phyloP scores from a whole-genome alignment of 441 rosid species.

The Corymbia citriodora region DNA sequence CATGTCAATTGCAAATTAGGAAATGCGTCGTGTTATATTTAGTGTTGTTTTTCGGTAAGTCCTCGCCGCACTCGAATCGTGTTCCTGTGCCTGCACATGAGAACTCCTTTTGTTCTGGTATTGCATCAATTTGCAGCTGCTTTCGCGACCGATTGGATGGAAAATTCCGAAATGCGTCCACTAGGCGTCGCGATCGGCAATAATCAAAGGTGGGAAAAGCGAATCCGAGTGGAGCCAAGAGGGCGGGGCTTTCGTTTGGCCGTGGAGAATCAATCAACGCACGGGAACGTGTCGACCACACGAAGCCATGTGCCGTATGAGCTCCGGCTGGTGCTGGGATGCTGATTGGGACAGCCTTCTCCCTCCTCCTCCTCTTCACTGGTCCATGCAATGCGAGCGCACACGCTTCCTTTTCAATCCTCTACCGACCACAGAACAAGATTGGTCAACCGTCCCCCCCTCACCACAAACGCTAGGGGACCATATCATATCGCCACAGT shows the following conservation, averaged over 20 bases:
- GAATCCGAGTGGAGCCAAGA: neutral
- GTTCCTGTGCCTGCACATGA: neutral
- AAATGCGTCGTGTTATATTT: neutral
- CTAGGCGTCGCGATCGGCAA: neutral
- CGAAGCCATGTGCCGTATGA: neutral
- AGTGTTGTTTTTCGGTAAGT: neutral
- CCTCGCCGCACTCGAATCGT: neutral
- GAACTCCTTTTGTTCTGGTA: neutral
- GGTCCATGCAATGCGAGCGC: neutral
- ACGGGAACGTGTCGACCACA: neutral
- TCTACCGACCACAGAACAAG: neutral
- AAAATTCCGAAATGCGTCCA: neutral
- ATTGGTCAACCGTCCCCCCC: neutral
- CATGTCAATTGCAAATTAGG: neutral
- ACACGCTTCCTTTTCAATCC: neutral
- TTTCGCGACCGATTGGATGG: neutral
- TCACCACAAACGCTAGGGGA: neutral
- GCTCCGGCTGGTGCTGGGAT: neutral
- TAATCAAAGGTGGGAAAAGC: neutral
- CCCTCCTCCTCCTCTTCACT: neutral
- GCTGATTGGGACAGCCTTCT: neutral
- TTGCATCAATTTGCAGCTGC: neutral
- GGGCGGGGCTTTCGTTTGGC: neutral
- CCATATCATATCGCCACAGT: neutral
- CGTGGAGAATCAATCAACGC: neutral